Conservation (phyloP, 805 yeast genomes). For the Tanozyma kutaoensis region DNA sequence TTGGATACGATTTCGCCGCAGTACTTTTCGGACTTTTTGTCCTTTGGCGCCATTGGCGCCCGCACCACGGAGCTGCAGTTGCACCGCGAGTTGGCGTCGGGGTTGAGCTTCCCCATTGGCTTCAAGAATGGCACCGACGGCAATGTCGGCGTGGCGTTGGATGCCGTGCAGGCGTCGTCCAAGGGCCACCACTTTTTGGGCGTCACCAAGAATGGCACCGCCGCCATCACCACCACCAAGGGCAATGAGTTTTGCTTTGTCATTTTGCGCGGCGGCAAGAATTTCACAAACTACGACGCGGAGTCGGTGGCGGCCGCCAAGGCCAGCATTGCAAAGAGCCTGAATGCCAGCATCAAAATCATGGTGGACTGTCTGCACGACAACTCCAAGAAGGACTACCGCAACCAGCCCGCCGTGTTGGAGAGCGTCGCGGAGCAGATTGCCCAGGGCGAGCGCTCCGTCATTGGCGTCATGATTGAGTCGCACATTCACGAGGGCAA, state of each 20-base stretch:
- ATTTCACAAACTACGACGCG: constrained; percentile 82
- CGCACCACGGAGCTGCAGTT: constrained; percentile 97
- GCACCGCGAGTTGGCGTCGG: constrained; percentile 94
- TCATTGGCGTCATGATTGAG: constrained; percentile 96
- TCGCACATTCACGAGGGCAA: constrained; percentile 85
- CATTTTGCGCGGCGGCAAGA: constrained; percentile 90
- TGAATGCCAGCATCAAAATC: constrained; percentile 43
- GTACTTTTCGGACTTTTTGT: constrained; percentile 82
- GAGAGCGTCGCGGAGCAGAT: constrained; percentile 68
- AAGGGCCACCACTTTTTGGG: constrained; percentile 90
- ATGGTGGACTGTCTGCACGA: constrained; percentile 98
- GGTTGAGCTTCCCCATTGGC: constrained; percentile 94
- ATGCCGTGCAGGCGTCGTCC: constrained; percentile 85
- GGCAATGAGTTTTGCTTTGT: constrained; percentile 88
- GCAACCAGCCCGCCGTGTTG: constrained; percentile 87
- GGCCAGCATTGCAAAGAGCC: constrained; percentile 31
- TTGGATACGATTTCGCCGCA: constrained; percentile 96
- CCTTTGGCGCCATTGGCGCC: constrained; percentile 97
- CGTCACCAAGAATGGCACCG: constrained; percentile 93
- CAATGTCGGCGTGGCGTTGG: constrained; percentile 84
- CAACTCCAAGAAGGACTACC: constrained; percentile 81
- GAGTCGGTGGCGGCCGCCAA: constrained; percentile 52
- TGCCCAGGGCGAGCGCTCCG: constrained; percentile 53
- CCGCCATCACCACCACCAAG: constrained; percentile 90
- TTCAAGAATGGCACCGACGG: constrained; percentile 99